Conservation (phyloP, 768 basidiomycete genomes). For the Calocybe gangraenosa region DNA sequence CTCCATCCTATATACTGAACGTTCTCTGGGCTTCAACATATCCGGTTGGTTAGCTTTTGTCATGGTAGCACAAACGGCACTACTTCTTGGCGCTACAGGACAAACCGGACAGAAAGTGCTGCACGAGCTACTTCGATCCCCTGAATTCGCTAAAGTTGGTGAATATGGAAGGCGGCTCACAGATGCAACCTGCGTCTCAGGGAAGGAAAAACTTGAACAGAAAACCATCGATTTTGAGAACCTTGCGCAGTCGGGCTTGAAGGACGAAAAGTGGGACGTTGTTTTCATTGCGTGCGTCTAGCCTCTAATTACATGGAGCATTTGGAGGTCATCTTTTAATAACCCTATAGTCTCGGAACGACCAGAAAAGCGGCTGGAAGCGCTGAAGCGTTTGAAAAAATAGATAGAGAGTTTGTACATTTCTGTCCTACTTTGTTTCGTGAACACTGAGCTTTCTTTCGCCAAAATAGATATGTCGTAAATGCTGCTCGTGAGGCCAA, state of each 20-base stretch:
- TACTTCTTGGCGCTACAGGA: slow-evolving; percentile 75
- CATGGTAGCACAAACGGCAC: slow-evolving; percentile 42
- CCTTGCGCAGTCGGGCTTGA: slow-evolving; percentile 44
- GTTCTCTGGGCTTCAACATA: too few relatives aligned
- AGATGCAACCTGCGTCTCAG: slow-evolving; percentile 32
- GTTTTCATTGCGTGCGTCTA: slow-evolving; percentile 62
- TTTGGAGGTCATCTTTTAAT: background rate
- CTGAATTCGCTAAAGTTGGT: slow-evolving; percentile 53
- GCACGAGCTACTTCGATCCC: slow-evolving; percentile 52
- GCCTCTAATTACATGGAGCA: background rate
- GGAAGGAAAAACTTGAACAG: slow-evolving; percentile 62
- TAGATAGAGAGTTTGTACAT: slow-evolving; percentile 63
- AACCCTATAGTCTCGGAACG: slow-evolving; percentile 53
- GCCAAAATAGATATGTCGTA: slow-evolving; percentile 57
- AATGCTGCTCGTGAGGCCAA: slow-evolving; percentile 67
- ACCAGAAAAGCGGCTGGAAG: slow-evolving; percentile 57
- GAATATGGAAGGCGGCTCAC: slow-evolving; percentile 71
- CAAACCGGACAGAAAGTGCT: slow-evolving; percentile 62
- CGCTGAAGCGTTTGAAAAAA: slow-evolving; percentile 65
- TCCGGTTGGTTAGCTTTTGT: too few relatives aligned
- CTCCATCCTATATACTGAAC: too few relatives aligned
- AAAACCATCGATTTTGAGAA: slow-evolving; percentile 69
- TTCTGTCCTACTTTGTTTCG: background rate
- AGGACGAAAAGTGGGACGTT: slow-evolving; percentile 64
- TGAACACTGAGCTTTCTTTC: too few relatives aligned